phyloP scores from a whole-genome alignment of 306 rosid species.

The Rosa chinensis region DNA sequence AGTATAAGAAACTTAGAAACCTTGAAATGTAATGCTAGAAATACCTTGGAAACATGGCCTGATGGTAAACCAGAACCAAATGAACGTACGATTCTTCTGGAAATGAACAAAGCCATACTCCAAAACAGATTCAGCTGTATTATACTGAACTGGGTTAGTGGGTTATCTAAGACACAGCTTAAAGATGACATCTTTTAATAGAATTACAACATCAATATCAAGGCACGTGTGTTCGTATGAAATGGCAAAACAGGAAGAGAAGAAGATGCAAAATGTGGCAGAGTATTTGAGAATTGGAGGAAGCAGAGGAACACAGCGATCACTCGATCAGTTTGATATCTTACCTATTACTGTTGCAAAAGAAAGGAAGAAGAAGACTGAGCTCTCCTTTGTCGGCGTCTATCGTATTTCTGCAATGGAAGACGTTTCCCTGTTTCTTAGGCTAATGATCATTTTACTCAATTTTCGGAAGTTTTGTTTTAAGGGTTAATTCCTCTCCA shows the following conservation, averaged over 20 bases:
- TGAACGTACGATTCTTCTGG: slow-evolving; percentile 62
- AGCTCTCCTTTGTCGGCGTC: too few species aligned
- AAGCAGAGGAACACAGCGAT: neutral
- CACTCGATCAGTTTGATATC: too few species aligned
- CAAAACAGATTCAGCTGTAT: neutral
- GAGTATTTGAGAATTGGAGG: neutral
- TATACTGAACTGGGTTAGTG: neutral
- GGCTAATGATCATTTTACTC: too few species aligned
- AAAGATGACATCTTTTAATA: neutral
- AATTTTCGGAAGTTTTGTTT: too few species aligned
- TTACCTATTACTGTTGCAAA: too few species aligned
- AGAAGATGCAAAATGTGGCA: neutral
- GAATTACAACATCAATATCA: neutral
- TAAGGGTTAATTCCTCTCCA: too few species aligned
- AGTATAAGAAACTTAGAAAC: neutral
- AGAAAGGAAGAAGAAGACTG: too few species aligned
- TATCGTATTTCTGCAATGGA: too few species aligned
- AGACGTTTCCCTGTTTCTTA: too few species aligned
- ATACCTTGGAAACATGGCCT: slow-evolving; percentile 51
- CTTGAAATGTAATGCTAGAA: too few species aligned
- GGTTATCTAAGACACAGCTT: neutral
- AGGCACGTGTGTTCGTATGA: too few species aligned
- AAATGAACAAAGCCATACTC: slow-evolving; percentile 57
- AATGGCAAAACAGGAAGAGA: neutral
- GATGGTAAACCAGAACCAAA: slow-evolving; percentile 45